Conservation (phyloP, 2,329 filamentous ascomycete genomes). For the Shiraia sp. region DNA sequence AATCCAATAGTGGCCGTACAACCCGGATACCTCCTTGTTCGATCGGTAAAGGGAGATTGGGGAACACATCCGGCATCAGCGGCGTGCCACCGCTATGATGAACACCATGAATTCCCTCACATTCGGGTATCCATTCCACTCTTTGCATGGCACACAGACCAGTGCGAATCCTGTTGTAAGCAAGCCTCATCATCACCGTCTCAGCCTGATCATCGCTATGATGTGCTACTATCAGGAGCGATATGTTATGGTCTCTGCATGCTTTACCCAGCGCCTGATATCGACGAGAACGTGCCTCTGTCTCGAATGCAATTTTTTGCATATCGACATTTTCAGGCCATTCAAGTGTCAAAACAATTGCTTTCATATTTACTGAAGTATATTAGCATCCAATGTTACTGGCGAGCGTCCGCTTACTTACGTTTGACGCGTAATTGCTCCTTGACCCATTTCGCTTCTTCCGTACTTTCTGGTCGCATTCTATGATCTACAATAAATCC, state of each 20-base stretch:
- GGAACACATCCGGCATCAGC: conserved; percentile 8
- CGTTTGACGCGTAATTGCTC: conserved; percentile 50
- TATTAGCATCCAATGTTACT: conserved; percentile 12
- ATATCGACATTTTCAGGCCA: conserved; percentile 46
- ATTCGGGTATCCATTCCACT: conserved; percentile 78
- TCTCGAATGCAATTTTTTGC: conserved; percentile 68
- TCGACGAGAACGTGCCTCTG: conserved; percentile 70
- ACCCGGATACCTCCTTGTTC: conserved; percentile 70
- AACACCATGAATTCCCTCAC: conserved; percentile 72
- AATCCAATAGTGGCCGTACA: conserved; percentile 70
- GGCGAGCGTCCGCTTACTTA: conserved; percentile 25
- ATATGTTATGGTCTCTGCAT: conserved; percentile 58
- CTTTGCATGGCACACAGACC: conserved; percentile 72
- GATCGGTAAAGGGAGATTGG: conserved; percentile 39
- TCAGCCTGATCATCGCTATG: conserved; percentile 92
- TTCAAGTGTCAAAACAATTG: conserved; percentile 41
- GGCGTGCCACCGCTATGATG: conserved; percentile 50
- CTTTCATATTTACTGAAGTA: conserved; percentile 30
- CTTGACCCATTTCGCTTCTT: conserved; percentile 59
- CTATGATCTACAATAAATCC: conserved; percentile 67
- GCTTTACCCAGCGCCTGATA: conserved; percentile 71
- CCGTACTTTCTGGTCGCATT: conserved; percentile 57
- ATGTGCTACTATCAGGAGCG: conserved; percentile 76
- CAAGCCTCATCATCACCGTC: conserved; percentile 79
- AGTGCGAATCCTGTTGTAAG: conserved; percentile 67